phyloP scores from a whole-genome alignment of 352 stramenopile genomes.

The Globisporangium cystogenes region DNA sequence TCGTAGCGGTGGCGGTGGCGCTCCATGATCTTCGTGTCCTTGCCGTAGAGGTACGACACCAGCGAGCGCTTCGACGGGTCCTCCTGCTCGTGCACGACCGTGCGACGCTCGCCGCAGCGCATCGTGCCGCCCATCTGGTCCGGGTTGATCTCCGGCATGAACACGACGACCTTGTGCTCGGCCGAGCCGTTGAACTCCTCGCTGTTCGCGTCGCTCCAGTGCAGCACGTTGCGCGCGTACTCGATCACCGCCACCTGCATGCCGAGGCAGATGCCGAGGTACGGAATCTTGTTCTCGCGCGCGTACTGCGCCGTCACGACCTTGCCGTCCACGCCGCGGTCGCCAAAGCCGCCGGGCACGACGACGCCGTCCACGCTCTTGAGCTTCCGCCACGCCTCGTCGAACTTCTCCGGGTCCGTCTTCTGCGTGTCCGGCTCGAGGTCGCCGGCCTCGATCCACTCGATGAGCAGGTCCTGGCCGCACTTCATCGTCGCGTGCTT shows the following conservation, averaged over 20 bases:
- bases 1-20: constrained; percentile 99
- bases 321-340: constrained; percentile 97
- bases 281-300: constrained; percentile 94
- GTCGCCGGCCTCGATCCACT: constrained; percentile 97
- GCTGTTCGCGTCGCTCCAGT: constrained; percentile 92
- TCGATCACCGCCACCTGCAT: constrained; percentile 96
- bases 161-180: constrained; percentile 95
- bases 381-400: constrained; percentile 92
- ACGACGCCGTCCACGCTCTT: constrained; percentile 93
- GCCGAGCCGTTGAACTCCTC: constrained; percentile 92
- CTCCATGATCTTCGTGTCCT: constrained; percentile 89
- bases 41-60: constrained; percentile 90
- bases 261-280: constrained; percentile 98
- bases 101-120: constrained; percentile 96
- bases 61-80: constrained; percentile 82
- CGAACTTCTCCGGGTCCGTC: constrained; percentile 65
- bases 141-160: constrained; percentile 99
- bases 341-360: constrained; percentile 98
- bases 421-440: constrained; percentile 86
- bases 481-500: constrained; percentile 95
- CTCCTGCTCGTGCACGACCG: constrained; percentile 88
- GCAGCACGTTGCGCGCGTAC: constrained; percentile 94
- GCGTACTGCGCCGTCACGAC: constrained; percentile 95
- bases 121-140: constrained; percentile 99
- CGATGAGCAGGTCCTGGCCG: constrained; percentile 91